Evolutionary conservation across 73 alveolate species (phyloP).

Genomic region (Uronychia setigera): DNA sequence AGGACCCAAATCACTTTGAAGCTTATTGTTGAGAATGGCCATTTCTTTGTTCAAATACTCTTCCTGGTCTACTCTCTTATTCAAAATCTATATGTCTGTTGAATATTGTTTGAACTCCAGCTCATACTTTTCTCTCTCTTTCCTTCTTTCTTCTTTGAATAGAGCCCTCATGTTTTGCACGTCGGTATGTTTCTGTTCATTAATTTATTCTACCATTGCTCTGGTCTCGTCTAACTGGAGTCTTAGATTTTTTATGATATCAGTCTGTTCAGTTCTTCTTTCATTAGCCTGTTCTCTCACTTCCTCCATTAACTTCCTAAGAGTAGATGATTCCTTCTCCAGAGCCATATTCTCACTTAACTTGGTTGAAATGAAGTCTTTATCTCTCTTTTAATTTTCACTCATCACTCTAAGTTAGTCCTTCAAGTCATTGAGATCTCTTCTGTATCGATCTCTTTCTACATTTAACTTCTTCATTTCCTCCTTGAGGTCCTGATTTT

Average conservation of each 20-base stretch:
- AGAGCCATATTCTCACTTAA: not conserved
- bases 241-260: constrained; percentile 38
- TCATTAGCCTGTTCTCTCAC: constrained; percentile 2
- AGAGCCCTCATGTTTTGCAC: constrained; percentile 31
- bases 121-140: constrained; percentile 27
- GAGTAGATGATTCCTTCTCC: not conserved
- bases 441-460: constrained; percentile 29
- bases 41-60: constrained; percentile 63
- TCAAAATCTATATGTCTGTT: constrained; percentile 31
- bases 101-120: constrained; percentile 25
- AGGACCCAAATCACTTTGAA: constrained; percentile 23
- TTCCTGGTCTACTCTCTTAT: constrained; percentile 44
- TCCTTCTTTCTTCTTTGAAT: constrained; percentile 30
- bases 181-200: constrained; percentile 33
- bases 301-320: constrained; percentile 21
- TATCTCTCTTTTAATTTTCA: constrained; percentile 56
- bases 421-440: constrained; percentile 42
- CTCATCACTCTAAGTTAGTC: constrained; percentile 44
- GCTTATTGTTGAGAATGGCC: constrained; percentile 45
- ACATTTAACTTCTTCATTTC: constrained; percentile 12
- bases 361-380: constrained; percentile 18
- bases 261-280: constrained; percentile 30
- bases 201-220: constrained; percentile 12
- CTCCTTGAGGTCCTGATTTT: constrained; percentile 18
- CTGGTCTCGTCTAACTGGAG: constrained; percentile 55